These are phyloP conservation scores for Trametes pubescens DNA, from an alignment of 1,284 basidiomycete species.

Conservation along the genomic window DNA sequence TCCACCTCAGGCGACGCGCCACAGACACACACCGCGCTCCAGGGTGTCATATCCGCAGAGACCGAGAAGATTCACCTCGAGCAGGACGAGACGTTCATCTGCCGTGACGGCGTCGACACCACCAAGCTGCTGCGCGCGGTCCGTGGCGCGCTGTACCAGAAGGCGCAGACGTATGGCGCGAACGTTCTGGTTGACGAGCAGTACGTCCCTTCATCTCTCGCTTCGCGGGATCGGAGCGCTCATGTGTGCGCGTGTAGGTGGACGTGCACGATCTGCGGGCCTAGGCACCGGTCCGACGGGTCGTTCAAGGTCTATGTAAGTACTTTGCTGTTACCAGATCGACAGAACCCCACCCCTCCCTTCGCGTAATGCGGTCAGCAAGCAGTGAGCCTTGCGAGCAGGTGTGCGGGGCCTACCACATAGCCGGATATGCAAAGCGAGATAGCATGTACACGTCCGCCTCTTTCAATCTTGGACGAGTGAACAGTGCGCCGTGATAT, in stretches of 20 bases:
- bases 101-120: slow-evolving; percentile 70
- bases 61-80: slow-evolving; percentile 52
- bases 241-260: slow-evolving; percentile 53
- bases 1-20: slow-evolving; percentile 60
- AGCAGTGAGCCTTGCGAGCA: no score
- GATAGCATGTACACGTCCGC: no score
- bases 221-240: not conserved
- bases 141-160: slow-evolving; percentile 59
- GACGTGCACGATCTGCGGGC: slow-evolving; percentile 65
- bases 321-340: slow-evolving; percentile 14
- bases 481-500: no score
- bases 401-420: no score
- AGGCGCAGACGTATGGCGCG: slow-evolving; percentile 59
- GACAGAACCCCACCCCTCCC: no score
- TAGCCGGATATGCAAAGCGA: no score
- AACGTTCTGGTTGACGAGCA: slow-evolving; percentile 73
- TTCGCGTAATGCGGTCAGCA: no score
- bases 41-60: slow-evolving; percentile 43
- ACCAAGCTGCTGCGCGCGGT: slow-evolving; percentile 62
- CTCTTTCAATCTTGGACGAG: no score
- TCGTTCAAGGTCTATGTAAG: slow-evolving; percentile 68
- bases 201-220: slow-evolving; percentile 51
- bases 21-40: slow-evolving; percentile 56
- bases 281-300: slow-evolving; percentile 56
- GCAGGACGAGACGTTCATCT: slow-evolving; percentile 62